Evolutionary conservation across 441 rosid species (phyloP).

Genomic region (Pelargonium myrrhifolium): DNA sequence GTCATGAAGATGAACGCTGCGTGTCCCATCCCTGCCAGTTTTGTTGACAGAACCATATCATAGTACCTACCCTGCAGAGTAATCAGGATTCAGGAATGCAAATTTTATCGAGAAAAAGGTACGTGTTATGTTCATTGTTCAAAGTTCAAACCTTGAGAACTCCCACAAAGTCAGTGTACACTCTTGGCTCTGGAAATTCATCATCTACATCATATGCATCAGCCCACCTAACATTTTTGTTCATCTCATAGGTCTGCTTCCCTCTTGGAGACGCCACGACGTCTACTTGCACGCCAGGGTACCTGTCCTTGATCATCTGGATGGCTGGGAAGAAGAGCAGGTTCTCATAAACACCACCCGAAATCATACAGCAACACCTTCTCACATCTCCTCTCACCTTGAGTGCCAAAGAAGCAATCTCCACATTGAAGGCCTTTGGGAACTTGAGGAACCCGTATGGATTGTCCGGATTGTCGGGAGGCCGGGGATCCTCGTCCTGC

Average conservation of each 20-base stretch:
- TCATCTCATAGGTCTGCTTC: conserved; percentile 80
- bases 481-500: conserved; percentile 85
- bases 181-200: conserved; percentile 84
- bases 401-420: conserved; percentile 63
- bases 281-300: conserved; percentile 84
- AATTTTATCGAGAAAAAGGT: background rate
- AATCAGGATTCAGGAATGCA: background rate
- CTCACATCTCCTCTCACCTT: conserved; percentile 90
- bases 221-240: conserved; percentile 95
- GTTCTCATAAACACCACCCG: conserved; percentile 93
- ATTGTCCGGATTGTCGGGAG: conserved; percentile 65
- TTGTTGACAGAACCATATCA: conserved; percentile 82
- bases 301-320: conserved; percentile 86
- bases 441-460: conserved; percentile 91
- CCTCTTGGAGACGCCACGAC: conserved; percentile 67
- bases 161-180: conserved; percentile 74
- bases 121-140: too few species aligned
- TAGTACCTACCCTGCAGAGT: conserved; percentile 71
- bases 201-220: conserved; percentile 70
- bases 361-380: conserved; percentile 72
- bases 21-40: conserved; percentile 82
- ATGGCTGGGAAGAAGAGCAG: conserved; percentile 74
- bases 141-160: conserved; percentile 51
- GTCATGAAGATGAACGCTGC: conserved; percentile 84
- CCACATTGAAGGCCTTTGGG: conserved; percentile 67